Conservation (phyloP, 345 rosid species). For the Rhodamnia rubescens region DNA sequence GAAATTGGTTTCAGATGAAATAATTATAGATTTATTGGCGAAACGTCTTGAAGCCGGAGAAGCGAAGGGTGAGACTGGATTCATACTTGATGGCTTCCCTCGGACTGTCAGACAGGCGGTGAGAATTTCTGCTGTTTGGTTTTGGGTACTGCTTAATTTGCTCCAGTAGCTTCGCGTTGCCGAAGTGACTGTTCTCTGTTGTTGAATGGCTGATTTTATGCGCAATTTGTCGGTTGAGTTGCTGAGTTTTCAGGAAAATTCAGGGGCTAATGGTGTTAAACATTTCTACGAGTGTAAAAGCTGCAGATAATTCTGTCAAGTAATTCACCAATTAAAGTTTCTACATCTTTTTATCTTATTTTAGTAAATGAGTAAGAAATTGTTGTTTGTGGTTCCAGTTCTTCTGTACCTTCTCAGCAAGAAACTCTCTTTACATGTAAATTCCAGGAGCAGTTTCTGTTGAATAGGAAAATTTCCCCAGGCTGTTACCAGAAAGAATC, state of each 20-base stretch:
- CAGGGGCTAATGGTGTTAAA: background rate
- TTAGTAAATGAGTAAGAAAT: background rate
- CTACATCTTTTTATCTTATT: background rate
- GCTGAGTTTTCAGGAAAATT: background rate
- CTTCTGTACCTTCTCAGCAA: background rate
- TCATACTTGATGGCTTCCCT: slow-evolving; percentile 97
- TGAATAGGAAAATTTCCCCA: background rate
- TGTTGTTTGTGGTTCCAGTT: background rate
- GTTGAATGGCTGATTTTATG: background rate
- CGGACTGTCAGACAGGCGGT: slow-evolving; percentile 91
- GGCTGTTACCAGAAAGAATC: background rate
- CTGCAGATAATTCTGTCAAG: background rate
- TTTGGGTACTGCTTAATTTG: background rate
- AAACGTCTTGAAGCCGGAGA: slow-evolving; percentile 70
- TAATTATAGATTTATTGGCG: slow-evolving; percentile 63
- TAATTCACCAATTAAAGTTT: background rate
- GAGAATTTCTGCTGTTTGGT: slow-evolving; percentile 12
- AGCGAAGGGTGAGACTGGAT: slow-evolving; percentile 78
- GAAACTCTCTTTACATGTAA: background rate
- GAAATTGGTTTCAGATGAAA: slow-evolving; percentile 79
- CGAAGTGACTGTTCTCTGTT: background rate
- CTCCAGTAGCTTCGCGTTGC: background rate
- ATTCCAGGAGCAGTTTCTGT: background rate
- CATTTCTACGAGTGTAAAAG: background rate
- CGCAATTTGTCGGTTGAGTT: background rate